Conservation (phyloP, 768 basidiomycete genomes). For the Arthromyces matolae region DNA sequence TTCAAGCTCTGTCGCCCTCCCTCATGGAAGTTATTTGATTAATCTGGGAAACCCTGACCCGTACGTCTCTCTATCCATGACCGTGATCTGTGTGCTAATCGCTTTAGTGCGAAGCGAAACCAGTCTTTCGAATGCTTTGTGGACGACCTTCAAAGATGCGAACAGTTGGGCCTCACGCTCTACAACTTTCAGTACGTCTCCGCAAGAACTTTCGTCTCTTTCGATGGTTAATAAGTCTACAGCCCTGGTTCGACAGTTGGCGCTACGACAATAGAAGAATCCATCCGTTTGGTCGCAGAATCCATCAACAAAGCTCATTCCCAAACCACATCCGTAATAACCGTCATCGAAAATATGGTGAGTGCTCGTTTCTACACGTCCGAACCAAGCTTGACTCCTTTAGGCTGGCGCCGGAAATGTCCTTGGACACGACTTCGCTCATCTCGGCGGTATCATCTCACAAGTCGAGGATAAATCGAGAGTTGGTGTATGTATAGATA, state of each 20-base stretch:
- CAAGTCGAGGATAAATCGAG: constrained; percentile 68
- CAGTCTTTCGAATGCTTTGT: constrained; percentile 78
- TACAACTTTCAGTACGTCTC: constrained; percentile 97
- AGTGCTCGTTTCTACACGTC: too few relatives aligned
- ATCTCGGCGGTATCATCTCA: constrained; percentile 66
- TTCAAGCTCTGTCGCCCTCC: constrained; percentile 57
- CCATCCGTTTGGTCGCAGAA: too few relatives aligned
- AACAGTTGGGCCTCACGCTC: constrained; percentile 63
- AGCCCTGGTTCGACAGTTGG: too few relatives aligned
- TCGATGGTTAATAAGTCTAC: too few relatives aligned
- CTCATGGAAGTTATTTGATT: constrained; percentile 83
- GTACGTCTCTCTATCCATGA: constrained; percentile 42
- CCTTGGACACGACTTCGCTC: constrained; percentile 66
- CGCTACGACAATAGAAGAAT: too few relatives aligned
- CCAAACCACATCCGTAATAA: too few relatives aligned
- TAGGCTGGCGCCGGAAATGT: constrained; percentile 81
- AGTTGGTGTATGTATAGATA: constrained; percentile 83
- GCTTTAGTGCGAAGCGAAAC: constrained; percentile 53
- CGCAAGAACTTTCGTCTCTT: too few relatives aligned
- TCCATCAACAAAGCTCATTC: too few relatives aligned
- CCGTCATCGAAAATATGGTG: too few relatives aligned
- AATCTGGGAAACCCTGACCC: constrained; percentile 79
- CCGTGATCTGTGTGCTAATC: not conserved
- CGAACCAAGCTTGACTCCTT: too few relatives aligned
- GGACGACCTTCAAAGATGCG: constrained; percentile 78